phyloP scores from a whole-genome alignment of 2,329 filamentous ascomycete species.

The Hypoxylon sp. region DNA sequence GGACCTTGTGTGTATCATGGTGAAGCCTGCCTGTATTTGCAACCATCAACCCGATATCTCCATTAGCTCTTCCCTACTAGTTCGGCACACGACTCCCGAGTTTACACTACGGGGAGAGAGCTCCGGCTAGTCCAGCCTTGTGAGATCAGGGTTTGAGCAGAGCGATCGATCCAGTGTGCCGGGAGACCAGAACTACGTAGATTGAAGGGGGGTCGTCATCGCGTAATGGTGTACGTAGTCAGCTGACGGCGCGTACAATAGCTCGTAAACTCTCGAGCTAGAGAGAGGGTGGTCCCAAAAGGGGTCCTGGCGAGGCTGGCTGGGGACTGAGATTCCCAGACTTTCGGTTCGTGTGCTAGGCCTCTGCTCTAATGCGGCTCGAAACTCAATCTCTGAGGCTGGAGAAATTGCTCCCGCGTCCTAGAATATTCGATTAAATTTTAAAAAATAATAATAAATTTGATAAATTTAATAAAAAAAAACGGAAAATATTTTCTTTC shows the following conservation, averaged over 20 bases:
- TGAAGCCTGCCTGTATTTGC: constrained; percentile 3
- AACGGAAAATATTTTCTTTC: constrained; percentile 12
- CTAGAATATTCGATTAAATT: constrained; percentile 35
- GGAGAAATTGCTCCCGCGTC: background rate
- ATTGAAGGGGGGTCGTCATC: constrained; percentile 16
- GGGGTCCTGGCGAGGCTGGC: constrained; percentile 30
- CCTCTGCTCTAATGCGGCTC: constrained; percentile 26
- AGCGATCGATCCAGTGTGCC: constrained; percentile 14
- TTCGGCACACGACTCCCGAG: constrained; percentile 13
- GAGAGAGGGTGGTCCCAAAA: constrained; percentile 17
- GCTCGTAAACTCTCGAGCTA: constrained; percentile 21
- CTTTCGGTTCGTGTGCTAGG: constrained; percentile 34
- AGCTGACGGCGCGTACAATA: constrained; percentile 32
- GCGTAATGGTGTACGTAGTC: constrained; percentile 43
- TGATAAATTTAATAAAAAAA: background rate
- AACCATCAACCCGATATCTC: background rate
- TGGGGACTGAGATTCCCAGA: constrained; percentile 26
- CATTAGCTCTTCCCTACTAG: constrained; percentile 7
- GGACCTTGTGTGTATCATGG: constrained; percentile 10
- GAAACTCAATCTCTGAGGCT: constrained; percentile 30
- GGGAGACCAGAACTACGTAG: constrained; percentile 8
- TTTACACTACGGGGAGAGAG: background rate
- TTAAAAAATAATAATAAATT: constrained; percentile 18
- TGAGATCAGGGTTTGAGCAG: constrained; percentile 19
- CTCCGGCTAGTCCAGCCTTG: constrained; percentile 13